Conservation (phyloP, 2,329 filamentous ascomycete genomes). For the Botrytis byssoidea region DNA sequence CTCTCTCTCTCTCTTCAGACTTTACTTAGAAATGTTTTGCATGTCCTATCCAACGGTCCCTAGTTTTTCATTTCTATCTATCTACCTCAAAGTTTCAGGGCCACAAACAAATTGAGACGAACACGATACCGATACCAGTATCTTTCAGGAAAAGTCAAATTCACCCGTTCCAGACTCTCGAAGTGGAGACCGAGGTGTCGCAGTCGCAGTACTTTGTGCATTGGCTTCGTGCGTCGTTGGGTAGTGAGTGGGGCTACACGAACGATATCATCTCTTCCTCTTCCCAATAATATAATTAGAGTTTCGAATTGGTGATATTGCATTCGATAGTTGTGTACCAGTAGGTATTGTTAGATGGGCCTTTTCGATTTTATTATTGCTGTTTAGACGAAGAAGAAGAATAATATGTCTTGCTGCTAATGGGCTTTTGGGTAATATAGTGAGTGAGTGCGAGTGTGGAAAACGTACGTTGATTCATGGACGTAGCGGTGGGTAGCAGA, state of each 20-base stretch:
- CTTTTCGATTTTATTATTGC: too few relatives aligned
- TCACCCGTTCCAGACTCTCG: background rate
- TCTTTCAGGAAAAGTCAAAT: background rate
- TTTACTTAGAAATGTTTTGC: background rate
- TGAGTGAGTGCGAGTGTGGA: too few relatives aligned
- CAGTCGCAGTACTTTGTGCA: background rate
- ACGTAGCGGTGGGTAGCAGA: background rate
- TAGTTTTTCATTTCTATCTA: too few relatives aligned
- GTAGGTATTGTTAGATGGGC: too few relatives aligned
- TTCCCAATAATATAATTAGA: background rate
- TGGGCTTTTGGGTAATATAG: too few relatives aligned
- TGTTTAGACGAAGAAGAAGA: too few relatives aligned
- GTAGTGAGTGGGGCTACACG: background rate
- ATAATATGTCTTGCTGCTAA: too few relatives aligned
- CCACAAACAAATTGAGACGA: background rate
- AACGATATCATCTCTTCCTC: too few relatives aligned
- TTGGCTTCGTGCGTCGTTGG: background rate
- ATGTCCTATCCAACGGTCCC: background rate
- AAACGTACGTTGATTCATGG: background rate
- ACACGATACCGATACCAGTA: background rate
- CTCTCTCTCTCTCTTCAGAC: background rate
- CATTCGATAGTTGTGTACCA: background rate
- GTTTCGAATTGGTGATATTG: background rate
- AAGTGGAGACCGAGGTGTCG: background rate
- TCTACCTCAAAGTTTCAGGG: background rate